Base-by-base conservation (phyloP, 306 rosid genomes). In the Nissolia schottii region DNA sequence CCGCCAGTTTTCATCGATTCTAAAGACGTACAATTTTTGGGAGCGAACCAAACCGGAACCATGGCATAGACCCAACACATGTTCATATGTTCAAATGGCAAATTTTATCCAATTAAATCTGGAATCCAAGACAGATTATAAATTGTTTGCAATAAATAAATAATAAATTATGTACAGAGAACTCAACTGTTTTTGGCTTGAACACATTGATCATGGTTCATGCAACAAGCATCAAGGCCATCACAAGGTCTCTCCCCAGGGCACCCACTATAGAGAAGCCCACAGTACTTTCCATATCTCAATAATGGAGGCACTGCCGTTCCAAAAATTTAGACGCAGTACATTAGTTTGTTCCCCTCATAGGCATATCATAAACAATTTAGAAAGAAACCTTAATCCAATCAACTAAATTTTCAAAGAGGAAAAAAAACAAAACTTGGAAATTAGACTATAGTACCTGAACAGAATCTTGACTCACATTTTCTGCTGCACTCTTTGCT, bases 271-370 rank as follows among this genome's bases (percentile, higher is more conserved):
- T 88, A 88, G 14, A 88, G 59, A 16, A 90, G 80, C 31, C 96
- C 96, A 76, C 98, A 90, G 64, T 88, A 92, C 85, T 92, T 92
- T 8, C 96, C 98, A 82, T 92, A 92, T 81, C 90, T 81, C 72
- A 90, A 56, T 24, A 88, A 68, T 60, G 96, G 93, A 64, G 96
- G 87, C 76, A 88, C 96, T 88, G 67, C 22, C 38, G 63, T 22
- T 64, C 23, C 58, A 53, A 46, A 45, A 32, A n/a, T n/a, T 15
- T 11, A 35, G 0, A 13, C 2, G 3, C 8, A 11, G 13, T 11
- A 29, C 59, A 46, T 14, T 31, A n/a, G n/a, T 50, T 67, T 48
- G 3, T 18, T 34, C 7, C 1, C 57, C 63, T 20, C 41, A 32
- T 0, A 10, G 11, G 4, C 28, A 31, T n/a, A n/a, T 68, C 50